Evolutionary conservation across 2,329 filamentous ascomycete genomes (phyloP), one percentile per base, ranked within the genome.

Genomic region (Biscogniauxia mediterranea): DNA sequence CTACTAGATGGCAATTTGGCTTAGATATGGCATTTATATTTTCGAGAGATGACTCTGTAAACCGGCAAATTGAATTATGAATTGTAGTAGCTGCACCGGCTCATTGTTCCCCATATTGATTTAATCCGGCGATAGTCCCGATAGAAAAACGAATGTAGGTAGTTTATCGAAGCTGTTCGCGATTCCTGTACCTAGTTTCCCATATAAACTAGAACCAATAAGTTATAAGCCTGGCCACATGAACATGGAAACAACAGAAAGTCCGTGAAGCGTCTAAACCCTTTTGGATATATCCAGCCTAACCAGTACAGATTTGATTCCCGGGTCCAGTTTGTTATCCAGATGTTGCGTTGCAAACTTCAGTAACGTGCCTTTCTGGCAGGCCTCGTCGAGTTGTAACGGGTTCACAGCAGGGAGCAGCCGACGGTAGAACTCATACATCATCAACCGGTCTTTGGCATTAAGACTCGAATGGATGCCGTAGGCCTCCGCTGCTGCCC

Each of bases 1-100:
- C n/a, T n/a, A n/a, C n/a, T n/a, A 62, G 69, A 55, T 15, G 63
- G 13, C 11, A 46, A 5, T 46, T 15, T 6, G 2, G 11, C 17
- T 17, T 46, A 46, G 11, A 13, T n/a, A 6, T 5, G 38, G 17
- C 6, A n/a, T 46, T 17, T 46, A n/a, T 15, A 11, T 46, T 17
- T 2, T n/a, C 11, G 17, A 46, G 15, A 3, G 6, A 15, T 46
- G 11, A 46, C 3, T 5, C 38, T 46, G 3, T 2, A n/a, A 46
- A 46, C 3, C 17, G 15, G 17, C 38, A 46, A 46, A n/a, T 13
- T 46, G 38, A 9, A n/a, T 46, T 6, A 46, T 46, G 38, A 32
- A 32, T 13, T 32, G 23, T n/a, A n/a, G n/a, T n/a, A n/a, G n/a
- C n/a, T n/a, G n/a, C n/a, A n/a, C n/a, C n/a, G n/a, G n/a, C n/a